A percentile compares a stretch with the other conserved stretches of the same genome.
Conservation (phyloP, 495 filamentous ascomycete species). For the Acidomyces sp. region DNA sequence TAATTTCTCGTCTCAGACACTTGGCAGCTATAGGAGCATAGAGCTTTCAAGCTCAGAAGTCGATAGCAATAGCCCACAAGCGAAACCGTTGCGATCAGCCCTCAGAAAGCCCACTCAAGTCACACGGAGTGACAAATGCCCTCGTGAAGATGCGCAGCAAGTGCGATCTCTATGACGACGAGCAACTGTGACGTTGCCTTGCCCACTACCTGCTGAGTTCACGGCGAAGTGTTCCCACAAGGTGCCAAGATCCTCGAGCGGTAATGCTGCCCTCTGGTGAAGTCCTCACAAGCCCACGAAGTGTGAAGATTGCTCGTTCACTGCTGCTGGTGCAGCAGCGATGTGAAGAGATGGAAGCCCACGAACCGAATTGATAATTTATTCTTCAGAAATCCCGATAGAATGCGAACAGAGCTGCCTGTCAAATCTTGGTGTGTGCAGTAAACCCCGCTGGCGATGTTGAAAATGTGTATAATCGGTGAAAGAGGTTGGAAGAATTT, state of each 20-base stretch:
- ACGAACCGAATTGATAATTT: constrained; percentile 13
- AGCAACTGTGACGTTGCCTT: constrained; percentile 5
- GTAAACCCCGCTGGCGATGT: background rate
- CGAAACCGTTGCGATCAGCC: constrained; percentile 19
- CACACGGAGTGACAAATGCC: constrained; percentile 13
- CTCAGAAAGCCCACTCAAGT: constrained; percentile 24
- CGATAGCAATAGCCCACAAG: constrained; percentile 21
- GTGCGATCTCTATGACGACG: constrained; percentile 5
- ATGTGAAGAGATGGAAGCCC: constrained; percentile 13
- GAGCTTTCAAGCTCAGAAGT: constrained; percentile 4
- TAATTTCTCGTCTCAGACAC: constrained; percentile 21
- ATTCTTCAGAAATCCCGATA: constrained; percentile 8
- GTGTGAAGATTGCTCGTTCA: constrained; percentile 10
- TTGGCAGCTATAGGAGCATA: constrained; percentile 17
- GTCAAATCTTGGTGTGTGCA: background rate
- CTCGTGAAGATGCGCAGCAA: constrained; percentile 21
- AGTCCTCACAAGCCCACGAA: constrained; percentile 2
- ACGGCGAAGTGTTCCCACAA: constrained; percentile 34
- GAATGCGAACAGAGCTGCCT: constrained; percentile 14
- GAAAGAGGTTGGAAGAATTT: too few relatives aligned
- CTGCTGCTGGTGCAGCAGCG: background rate
- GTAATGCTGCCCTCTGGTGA: background rate
- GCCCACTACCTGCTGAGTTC: constrained; percentile 17
- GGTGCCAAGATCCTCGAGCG: constrained; percentile 10
- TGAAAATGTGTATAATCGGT: background rate